These are phyloP conservation scores for Chaetoceros muelleri DNA, from an alignment of 108 stramenopile species.

Conservation along the genomic window DNA sequence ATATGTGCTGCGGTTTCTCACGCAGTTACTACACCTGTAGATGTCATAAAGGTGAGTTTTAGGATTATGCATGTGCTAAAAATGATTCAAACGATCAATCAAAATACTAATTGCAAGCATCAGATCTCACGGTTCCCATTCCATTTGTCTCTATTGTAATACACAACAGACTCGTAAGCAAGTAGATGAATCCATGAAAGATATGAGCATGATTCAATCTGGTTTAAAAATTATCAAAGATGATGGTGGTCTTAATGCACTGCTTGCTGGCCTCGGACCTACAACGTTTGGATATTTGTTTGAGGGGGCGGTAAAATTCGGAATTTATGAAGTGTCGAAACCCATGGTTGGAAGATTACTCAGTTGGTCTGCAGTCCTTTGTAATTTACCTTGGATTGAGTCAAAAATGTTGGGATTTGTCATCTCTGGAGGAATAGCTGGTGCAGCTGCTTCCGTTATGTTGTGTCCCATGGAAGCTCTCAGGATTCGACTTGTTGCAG, in stretches of 20 bases:
- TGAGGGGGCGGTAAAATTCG: conserved; percentile 79
- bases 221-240: conserved; percentile 36
- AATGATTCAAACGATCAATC: too few species aligned
- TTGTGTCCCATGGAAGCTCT: conserved; percentile 83
- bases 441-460: conserved; percentile 65
- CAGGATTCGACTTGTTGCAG: conserved; percentile 78
- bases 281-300: conserved; percentile 68
- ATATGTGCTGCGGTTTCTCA: conserved; percentile 72
- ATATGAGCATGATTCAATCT: conserved; percentile 28
- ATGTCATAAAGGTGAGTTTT: conserved; percentile 74
- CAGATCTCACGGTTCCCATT: too few species aligned
- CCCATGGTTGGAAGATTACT: conserved; percentile 28
- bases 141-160: not conserved
- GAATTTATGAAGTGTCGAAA: conserved; percentile 81
- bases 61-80: too few species aligned
- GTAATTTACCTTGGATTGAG: conserved; percentile 26
- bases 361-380: conserved; percentile 9
- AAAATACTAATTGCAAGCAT: too few species aligned
- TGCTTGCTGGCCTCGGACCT: conserved; percentile 66
- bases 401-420: conserved; percentile 36
- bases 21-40: conserved; percentile 66
- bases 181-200: conserved; percentile 35
- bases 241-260: conserved; percentile 35
- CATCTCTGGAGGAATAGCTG: conserved; percentile 46
- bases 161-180: conserved; percentile 57